phyloP scores from a whole-genome alignment of 2,329 filamentous ascomycete species.

The Nakataea oryzae region DNA sequence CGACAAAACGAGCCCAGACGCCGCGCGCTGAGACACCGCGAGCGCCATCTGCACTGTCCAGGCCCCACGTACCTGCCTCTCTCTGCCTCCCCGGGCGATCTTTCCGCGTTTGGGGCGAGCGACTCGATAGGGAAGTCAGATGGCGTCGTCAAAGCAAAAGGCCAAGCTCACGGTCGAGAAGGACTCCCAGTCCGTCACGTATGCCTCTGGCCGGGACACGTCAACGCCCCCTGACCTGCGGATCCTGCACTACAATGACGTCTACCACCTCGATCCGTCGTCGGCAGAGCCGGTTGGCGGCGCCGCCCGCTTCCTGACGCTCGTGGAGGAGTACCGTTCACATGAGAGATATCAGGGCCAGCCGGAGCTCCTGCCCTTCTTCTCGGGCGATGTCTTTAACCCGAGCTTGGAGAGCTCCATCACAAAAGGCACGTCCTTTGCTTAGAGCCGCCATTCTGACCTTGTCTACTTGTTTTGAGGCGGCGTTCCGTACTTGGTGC shows the following conservation, averaged over 20 bases:
- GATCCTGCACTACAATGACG: slow-evolving; percentile 87
- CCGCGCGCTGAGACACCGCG: too few relatives aligned
- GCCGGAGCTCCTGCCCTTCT: slow-evolving; percentile 63
- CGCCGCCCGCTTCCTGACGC: slow-evolving; percentile 66
- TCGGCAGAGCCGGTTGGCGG: slow-evolving; percentile 80
- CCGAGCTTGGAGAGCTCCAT: slow-evolving; percentile 81
- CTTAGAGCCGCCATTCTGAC: not conserved
- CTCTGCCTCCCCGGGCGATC: not conserved
- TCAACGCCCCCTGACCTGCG: slow-evolving; percentile 54
- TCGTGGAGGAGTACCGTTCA: slow-evolving; percentile 64
- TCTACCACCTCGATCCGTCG: slow-evolving; percentile 72
- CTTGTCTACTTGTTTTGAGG: not conserved
- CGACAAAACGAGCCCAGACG: not conserved
- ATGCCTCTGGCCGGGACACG: slow-evolving; percentile 15
- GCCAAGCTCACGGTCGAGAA: slow-evolving; percentile 2
- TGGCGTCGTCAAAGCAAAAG: not conserved
- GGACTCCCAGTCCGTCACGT: slow-evolving; percentile 15
- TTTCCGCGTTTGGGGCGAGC: too few relatives aligned
- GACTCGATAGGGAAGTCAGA: not conserved
- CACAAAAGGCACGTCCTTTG: slow-evolving; percentile 57
- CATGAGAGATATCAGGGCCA: slow-evolving; percentile 50
- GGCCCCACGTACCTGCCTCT: not conserved
- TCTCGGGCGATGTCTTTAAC: slow-evolving; percentile 90
- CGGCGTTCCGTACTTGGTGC: not conserved
- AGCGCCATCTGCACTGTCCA: not conserved